Conservation (phyloP, 2,329 filamentous ascomycete genomes). For the Pyrenophora teres region DNA sequence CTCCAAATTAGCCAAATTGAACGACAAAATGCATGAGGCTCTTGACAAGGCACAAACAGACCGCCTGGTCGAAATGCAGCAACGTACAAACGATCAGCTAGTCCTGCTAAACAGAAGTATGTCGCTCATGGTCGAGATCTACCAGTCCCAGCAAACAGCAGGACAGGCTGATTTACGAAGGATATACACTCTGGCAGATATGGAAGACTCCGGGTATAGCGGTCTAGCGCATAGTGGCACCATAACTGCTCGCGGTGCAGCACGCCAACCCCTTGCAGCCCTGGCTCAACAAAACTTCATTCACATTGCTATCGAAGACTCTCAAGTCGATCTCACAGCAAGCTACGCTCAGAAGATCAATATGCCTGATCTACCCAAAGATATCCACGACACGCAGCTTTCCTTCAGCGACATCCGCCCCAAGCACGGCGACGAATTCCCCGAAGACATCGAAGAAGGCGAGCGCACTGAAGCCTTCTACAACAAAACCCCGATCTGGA, state of each 20-base stretch:
- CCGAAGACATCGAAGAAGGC: slow-evolving; percentile 25
- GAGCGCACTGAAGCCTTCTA: slow-evolving; percentile 40
- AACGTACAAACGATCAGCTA: slow-evolving; percentile 44
- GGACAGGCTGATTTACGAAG: slow-evolving; percentile 16
- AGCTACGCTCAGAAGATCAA: slow-evolving; percentile 31
- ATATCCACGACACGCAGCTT: slow-evolving; percentile 15
- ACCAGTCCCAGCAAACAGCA: slow-evolving; percentile 24
- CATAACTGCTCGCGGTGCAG: slow-evolving; percentile 10
- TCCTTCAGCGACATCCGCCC: slow-evolving; percentile 22
- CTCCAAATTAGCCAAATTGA: slow-evolving; percentile 39
- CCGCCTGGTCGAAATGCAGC: slow-evolving; percentile 36
- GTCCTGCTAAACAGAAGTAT: slow-evolving; percentile 45
- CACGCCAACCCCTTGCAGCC: slow-evolving; percentile 29
- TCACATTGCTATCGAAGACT: slow-evolving; percentile 40
- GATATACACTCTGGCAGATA: slow-evolving; percentile 18
- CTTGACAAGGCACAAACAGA: slow-evolving; percentile 40
- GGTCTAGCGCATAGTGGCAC: slow-evolving; percentile 3
- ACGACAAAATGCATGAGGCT: slow-evolving; percentile 45
- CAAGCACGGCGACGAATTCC: slow-evolving; percentile 19
- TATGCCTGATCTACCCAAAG: slow-evolving; percentile 23
- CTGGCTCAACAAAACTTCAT: slow-evolving; percentile 46
- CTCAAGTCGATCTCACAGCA: slow-evolving; percentile 28
- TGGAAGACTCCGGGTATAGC: slow-evolving; percentile 30
- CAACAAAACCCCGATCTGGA: slow-evolving; percentile 37
- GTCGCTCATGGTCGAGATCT: slow-evolving; percentile 43